phyloP scores from a whole-genome alignment of 192 early-diverging fungal species.

The Podila verticillata region DNA sequence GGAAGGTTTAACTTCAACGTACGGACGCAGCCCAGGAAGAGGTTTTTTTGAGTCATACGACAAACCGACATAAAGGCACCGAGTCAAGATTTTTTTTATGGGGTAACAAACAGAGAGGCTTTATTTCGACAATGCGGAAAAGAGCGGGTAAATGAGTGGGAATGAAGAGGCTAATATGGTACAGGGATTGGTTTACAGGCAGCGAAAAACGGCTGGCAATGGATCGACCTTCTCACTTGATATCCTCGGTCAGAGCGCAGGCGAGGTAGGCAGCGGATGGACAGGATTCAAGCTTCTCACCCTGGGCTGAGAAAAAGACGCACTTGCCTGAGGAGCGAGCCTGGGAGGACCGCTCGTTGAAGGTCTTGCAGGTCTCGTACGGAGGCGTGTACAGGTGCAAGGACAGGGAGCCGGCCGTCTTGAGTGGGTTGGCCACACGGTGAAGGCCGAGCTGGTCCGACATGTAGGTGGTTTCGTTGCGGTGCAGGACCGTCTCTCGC shows the following conservation, averaged over 20 bases:
- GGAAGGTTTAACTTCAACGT: not conserved
- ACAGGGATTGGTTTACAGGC: too few relatives aligned
- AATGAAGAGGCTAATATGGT: not conserved
- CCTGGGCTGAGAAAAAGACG: slow-evolving; percentile 69
- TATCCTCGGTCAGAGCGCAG: slow-evolving; percentile 20
- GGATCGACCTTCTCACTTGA: not conserved
- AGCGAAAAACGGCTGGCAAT: too few relatives aligned
- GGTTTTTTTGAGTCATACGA: slow-evolving; percentile 14
- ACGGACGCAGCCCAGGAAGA: too few relatives aligned
- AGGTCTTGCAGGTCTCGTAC: slow-evolving; percentile 83
- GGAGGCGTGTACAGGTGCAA: slow-evolving; percentile 94
- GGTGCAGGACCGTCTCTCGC: slow-evolving; percentile 57
- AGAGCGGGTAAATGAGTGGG: too few relatives aligned
- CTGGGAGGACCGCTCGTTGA: slow-evolving; percentile 79
- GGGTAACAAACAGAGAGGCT: not conserved
- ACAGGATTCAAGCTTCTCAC: slow-evolving; percentile 40
- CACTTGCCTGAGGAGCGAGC: slow-evolving; percentile 67
- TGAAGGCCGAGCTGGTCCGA: slow-evolving; percentile 93
- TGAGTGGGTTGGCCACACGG: slow-evolving; percentile 76
- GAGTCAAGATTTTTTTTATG: slow-evolving; percentile 24
- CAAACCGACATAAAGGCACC: not conserved
- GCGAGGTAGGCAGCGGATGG: slow-evolving; percentile 22
- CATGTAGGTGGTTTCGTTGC: slow-evolving; percentile 86
- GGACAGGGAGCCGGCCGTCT: slow-evolving; percentile 70
- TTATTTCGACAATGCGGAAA: slow-evolving; percentile 1